A percentile compares a stretch with the other conserved stretches of the same genome.
Evolutionary conservation across 208 protist genomes (phyloP).

Genomic region (Crithidia bombi): DNA sequence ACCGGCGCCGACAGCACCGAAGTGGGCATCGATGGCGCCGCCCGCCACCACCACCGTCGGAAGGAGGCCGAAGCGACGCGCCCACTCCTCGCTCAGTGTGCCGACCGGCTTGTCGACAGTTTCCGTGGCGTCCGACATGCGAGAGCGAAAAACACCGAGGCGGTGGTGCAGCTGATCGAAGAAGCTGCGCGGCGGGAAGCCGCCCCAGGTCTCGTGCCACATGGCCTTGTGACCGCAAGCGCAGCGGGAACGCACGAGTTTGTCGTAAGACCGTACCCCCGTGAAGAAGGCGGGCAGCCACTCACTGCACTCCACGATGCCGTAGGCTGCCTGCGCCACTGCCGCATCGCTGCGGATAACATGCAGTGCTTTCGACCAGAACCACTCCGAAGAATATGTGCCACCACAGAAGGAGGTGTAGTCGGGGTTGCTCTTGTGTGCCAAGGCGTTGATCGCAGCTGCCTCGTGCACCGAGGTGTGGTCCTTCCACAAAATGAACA

Average conservation of each 20-base stretch:
- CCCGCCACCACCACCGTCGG: conserved; percentile 48
- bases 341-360: conserved; percentile 42
- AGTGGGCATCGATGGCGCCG: conserved; percentile 61
- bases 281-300: conserved; percentile 64
- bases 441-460: conserved; percentile 45
- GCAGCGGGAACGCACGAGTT: conserved; percentile 47
- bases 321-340: conserved; percentile 38
- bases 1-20: conserved; percentile 58
- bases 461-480: conserved; percentile 63
- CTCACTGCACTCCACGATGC: conserved; percentile 58
- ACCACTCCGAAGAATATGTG: conserved; percentile 69
- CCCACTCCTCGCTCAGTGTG: conserved; percentile 42
- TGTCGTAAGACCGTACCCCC: conserved; percentile 30
- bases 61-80: conserved; percentile 42
- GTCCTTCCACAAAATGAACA: conserved; percentile 77
- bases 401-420: conserved; percentile 67
- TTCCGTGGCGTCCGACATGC: conserved; percentile 42
- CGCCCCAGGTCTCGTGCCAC: conserved; percentile 65
- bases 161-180: conserved; percentile 54
- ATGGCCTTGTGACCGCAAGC: conserved; percentile 68
- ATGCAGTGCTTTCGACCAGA: conserved; percentile 65
- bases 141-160: conserved; percentile 38
- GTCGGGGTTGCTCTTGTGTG: conserved; percentile 43
- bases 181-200: conserved; percentile 51
- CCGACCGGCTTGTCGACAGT: conserved; percentile 60